Conservation (phyloP, 352 stramenopile genomes). For the Phytophthora lateralis region DNA sequence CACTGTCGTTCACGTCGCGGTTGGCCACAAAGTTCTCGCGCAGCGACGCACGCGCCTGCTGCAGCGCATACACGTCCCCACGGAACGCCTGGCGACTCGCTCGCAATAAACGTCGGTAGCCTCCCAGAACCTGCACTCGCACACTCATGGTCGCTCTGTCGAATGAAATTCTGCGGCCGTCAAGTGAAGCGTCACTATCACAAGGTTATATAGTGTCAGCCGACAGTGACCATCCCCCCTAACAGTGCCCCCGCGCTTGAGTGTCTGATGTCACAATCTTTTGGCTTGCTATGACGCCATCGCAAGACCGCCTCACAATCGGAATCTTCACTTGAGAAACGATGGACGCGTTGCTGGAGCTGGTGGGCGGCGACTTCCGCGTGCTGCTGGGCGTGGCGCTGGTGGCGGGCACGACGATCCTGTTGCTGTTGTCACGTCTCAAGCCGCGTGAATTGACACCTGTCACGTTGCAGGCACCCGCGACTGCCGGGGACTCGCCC, state of each 20-base stretch:
- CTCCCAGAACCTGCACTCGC: slow-evolving; percentile 66
- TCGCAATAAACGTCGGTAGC: slow-evolving; percentile 78
- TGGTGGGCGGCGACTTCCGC: slow-evolving; percentile 50
- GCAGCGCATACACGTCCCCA: slow-evolving; percentile 65
- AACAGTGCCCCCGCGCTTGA: too few species aligned
- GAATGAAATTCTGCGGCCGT: slow-evolving; percentile 4
- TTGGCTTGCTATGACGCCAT: slow-evolving; percentile 31
- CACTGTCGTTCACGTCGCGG: slow-evolving; percentile 57
- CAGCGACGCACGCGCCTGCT: slow-evolving; percentile 61
- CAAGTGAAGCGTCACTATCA: neutral
- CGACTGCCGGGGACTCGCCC: slow-evolving; percentile 37
- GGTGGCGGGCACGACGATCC: slow-evolving; percentile 52
- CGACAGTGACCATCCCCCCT: too few species aligned
- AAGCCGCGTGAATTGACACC: slow-evolving; percentile 45
- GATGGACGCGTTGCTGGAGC: slow-evolving; percentile 55
- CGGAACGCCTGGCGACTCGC: slow-evolving; percentile 79
- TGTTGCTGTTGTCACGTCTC: slow-evolving; percentile 47
- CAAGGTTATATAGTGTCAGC: neutral
- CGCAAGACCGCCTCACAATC: slow-evolving; percentile 5
- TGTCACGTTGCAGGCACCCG: slow-evolving; percentile 57
- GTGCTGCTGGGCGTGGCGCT: slow-evolving; percentile 55
- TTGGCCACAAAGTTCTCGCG: slow-evolving; percentile 77
- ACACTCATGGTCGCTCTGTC: slow-evolving; percentile 42
- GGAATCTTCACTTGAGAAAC: slow-evolving; percentile 10
- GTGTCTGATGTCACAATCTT: slow-evolving; percentile 22